These are phyloP conservation scores for Crassisporium funariophilum DNA, from an alignment of 768 basidiomycete species.

Conservation along the genomic window DNA sequence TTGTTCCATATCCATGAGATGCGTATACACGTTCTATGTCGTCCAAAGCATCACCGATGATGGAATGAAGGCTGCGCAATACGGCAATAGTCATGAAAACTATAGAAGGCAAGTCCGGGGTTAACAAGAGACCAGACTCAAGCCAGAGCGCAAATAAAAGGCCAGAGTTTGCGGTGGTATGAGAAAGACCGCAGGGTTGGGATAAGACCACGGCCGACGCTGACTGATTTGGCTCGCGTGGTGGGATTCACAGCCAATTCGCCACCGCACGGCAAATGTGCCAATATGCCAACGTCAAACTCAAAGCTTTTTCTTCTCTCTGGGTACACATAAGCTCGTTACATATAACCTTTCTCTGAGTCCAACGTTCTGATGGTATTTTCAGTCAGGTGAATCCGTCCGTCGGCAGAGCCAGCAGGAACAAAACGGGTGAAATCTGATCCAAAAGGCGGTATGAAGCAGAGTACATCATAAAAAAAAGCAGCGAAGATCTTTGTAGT, in stretches of 20 bases:
- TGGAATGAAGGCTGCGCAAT: constrained; percentile 62
- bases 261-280: constrained; percentile 20
- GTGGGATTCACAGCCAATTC: constrained; percentile 20
- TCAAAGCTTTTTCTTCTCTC: constrained; percentile 12
- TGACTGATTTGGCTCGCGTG: constrained; percentile 13
- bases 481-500: constrained; percentile 28
- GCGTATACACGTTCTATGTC: constrained; percentile 66
- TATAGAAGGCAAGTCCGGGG: constrained; percentile 1
- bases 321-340: constrained; percentile 14
- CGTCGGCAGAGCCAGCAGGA: too few relatives aligned
- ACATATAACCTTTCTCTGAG: constrained; percentile 13
- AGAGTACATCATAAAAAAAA: constrained; percentile 12
- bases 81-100: constrained; percentile 58
- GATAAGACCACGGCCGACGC: constrained; percentile 8
- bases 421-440: constrained; percentile 2
- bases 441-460: constrained; percentile 7
- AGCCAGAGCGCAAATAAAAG: constrained; percentile 11
- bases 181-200: neutral
- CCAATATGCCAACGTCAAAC: constrained; percentile 24
- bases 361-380: too few relatives aligned
- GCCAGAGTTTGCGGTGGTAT: constrained; percentile 5
- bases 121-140: constrained; percentile 5
- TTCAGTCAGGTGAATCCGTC: too few relatives aligned
- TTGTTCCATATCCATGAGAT: constrained; percentile 23
- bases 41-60: constrained; percentile 69